These are phyloP conservation scores for Bolboschoenoplectus hybrid DNA, from an alignment of 202 grass and related monocot species.

Conservation along the genomic window DNA sequence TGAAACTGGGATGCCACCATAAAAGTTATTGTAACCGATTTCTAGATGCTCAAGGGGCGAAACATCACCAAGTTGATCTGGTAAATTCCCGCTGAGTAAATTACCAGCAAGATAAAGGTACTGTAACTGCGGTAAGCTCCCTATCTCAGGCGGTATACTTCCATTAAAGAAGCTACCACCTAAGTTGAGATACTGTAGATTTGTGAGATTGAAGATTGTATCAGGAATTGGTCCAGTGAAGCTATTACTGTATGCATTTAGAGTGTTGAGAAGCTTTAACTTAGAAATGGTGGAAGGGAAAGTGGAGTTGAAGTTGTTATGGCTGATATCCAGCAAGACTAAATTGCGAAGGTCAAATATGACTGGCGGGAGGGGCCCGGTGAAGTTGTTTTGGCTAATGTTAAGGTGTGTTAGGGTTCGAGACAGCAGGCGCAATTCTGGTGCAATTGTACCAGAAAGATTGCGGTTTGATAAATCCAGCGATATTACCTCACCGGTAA, in stretches of 20 bases:
- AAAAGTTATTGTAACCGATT: conserved; percentile 72
- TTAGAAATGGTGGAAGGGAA: conserved; percentile 50
- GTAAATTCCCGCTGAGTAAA: conserved; percentile 49
- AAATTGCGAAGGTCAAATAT: conserved; percentile 63
- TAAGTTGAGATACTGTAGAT: conserved; percentile 61
- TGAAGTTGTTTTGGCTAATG: conserved; percentile 70
- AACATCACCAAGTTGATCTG: conserved; percentile 54
- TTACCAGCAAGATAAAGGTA: conserved; percentile 82
- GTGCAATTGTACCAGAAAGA: conserved; percentile 63
- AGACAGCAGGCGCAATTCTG: conserved; percentile 52
- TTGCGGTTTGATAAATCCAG: conserved; percentile 79
- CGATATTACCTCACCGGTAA: conserved; percentile 49
- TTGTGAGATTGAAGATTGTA: conserved; percentile 44
- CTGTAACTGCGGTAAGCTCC: conserved; percentile 38
- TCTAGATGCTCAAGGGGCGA: conserved; percentile 55
- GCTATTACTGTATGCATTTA: conserved; percentile 89
- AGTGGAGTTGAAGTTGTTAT: conserved; percentile 76
- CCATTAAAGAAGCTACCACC: conserved; percentile 81
- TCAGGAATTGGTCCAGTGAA: conserved; percentile 61
- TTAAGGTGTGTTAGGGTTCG: conserved; percentile 63
- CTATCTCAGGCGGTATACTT: conserved; percentile 47
- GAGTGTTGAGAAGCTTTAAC: conserved; percentile 40
- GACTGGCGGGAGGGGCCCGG: conserved; percentile 43
- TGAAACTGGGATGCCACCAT: conserved; percentile 43
- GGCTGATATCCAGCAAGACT: conserved; percentile 63